Conservation (phyloP, 371 early-diverging fungal genomes). For the Haplosporangium sp. region DNA sequence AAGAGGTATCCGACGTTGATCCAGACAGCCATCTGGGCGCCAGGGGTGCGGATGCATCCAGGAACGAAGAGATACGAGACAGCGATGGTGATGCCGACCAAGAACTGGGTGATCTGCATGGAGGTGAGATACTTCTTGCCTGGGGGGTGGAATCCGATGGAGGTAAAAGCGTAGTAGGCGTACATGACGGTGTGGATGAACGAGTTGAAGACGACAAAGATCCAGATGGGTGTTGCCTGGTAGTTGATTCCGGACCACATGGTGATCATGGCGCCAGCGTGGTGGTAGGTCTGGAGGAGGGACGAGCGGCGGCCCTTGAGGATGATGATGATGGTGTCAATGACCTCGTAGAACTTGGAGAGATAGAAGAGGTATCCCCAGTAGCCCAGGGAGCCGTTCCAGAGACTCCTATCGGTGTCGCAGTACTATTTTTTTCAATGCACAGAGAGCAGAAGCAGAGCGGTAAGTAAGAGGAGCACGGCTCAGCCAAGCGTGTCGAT, state of each 20-base stretch:
- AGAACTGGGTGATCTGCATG: slow-evolving; percentile 91
- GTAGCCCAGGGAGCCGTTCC: slow-evolving; percentile 79
- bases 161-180: slow-evolving; percentile 84
- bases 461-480: too few species aligned
- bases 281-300: slow-evolving; percentile 90
- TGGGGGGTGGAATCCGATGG: slow-evolving; percentile 80
- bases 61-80: slow-evolving; percentile 75
- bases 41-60: slow-evolving; percentile 70
- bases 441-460: background rate
- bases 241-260: slow-evolving; percentile 80
- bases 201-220: slow-evolving; percentile 90
- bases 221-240: slow-evolving; percentile 82
- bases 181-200: slow-evolving; percentile 95
- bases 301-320: slow-evolving; percentile 84
- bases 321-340: slow-evolving; percentile 89
- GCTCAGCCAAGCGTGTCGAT: too few species aligned
- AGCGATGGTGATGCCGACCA: slow-evolving; percentile 80
- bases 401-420: slow-evolving; percentile 72
- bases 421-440: slow-evolving; percentile 64
- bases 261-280: slow-evolving; percentile 89
- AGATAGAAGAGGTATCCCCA: slow-evolving; percentile 88
- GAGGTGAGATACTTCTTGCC: slow-evolving; percentile 87
- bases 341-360: slow-evolving; percentile 89
- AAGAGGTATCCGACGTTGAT: slow-evolving; percentile 81
- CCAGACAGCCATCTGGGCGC: slow-evolving; percentile 74